Conservation (phyloP, 306 rosid genomes). For the Gastrolobium bilobum region DNA sequence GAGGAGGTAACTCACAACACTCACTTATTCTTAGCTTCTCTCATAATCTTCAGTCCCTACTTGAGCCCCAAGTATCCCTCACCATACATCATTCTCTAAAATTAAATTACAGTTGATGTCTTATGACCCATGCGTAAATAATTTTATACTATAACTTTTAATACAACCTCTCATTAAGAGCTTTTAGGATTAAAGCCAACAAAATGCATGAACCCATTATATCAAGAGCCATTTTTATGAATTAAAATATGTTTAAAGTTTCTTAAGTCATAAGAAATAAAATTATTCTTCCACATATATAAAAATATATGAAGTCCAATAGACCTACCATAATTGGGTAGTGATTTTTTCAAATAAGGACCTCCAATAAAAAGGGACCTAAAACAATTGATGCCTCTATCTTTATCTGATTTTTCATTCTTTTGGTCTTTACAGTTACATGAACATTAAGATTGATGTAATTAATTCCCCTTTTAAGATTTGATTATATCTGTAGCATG, state of each 20-base stretch:
- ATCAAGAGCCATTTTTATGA: too few species aligned
- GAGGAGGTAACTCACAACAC: conserved; percentile 62
- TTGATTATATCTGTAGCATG: neutral
- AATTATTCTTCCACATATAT: too few species aligned
- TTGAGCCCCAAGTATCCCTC: neutral
- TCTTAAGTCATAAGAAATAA: too few species aligned
- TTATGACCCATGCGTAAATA: neutral
- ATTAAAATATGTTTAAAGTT: too few species aligned
- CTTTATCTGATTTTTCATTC: neutral
- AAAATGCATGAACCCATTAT: too few species aligned
- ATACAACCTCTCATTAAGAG: too few species aligned
- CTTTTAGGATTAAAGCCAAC: too few species aligned
- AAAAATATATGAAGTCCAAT: too few species aligned
- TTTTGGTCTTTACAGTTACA: neutral
- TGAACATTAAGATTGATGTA: neutral
- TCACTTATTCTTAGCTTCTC: neutral
- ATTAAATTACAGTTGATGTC: neutral
- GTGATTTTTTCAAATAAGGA: neutral
- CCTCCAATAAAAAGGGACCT: neutral
- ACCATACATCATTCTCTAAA: neutral
- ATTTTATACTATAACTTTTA: too few species aligned
- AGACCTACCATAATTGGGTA: too few species aligned
- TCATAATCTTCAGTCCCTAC: neutral
- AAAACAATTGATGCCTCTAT: neutral
- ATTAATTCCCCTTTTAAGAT: conserved; percentile 5